Conservation (phyloP, 176 grass and related monocot species). For the Zea luxurians region DNA sequence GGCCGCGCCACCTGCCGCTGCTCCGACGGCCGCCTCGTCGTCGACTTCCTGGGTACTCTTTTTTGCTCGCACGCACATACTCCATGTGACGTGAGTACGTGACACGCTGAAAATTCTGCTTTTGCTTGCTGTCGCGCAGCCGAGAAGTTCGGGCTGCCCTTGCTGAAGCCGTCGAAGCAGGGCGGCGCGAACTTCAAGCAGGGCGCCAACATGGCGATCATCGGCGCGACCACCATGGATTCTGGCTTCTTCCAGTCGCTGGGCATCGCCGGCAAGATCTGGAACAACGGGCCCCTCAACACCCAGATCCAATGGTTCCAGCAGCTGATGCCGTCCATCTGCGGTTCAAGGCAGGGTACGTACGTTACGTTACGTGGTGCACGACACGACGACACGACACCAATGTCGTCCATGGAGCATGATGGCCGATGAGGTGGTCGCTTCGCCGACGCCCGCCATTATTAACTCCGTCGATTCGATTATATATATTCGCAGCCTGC, state of each 20-base stretch:
- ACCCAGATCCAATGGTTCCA: constrained; percentile 90
- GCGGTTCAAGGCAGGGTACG: constrained; percentile 57
- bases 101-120: background rate
- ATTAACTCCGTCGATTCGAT: too few relatives aligned
- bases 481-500: constrained; percentile 46
- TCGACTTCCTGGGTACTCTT: constrained; percentile 58
- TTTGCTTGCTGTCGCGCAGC: constrained; percentile 38
- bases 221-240: constrained; percentile 74
- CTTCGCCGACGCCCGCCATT: too few relatives aligned
- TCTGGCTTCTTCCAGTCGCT: constrained; percentile 75
- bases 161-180: constrained; percentile 70
- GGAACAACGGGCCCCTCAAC: constrained; percentile 78
- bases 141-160: constrained; percentile 67
- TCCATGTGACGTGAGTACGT: too few relatives aligned
- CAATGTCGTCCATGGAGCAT: background rate
- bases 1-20: constrained; percentile 81
- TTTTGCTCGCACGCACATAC: too few relatives aligned
- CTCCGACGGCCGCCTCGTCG: constrained; percentile 87
- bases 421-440: background rate
- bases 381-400: background rate
- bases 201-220: constrained; percentile 96
- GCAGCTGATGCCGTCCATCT: constrained; percentile 66
- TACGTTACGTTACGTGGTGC: too few relatives aligned
- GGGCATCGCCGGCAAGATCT: constrained; percentile 78
- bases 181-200: constrained; percentile 51